Evolutionary conservation across 495 filamentous ascomycete genomes (phyloP).

Genomic region (Pyrenula massariospora): DNA sequence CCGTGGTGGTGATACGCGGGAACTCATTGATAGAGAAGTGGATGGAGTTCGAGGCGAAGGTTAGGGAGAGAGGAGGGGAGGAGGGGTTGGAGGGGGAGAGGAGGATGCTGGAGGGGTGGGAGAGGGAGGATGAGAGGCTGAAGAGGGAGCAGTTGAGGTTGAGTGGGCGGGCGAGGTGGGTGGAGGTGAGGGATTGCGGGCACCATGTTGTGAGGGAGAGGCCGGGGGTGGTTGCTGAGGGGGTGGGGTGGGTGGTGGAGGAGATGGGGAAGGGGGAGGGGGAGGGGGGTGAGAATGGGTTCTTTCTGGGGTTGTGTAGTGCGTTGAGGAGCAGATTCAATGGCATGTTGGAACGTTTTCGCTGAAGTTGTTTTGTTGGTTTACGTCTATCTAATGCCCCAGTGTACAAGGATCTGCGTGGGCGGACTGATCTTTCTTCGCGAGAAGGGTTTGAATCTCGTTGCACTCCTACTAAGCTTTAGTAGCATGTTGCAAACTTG

Average conservation of each 20-base stretch:
- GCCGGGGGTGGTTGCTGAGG: slow-evolving; percentile 33
- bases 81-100: background rate
- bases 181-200: slow-evolving; percentile 31
- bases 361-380: no score
- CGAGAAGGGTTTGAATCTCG: no score
- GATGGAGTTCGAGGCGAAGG: background rate
- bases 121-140: slow-evolving; percentile 22
- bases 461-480: no score
- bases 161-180: slow-evolving; percentile 20
- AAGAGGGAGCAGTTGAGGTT: slow-evolving; percentile 33
- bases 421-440: no score
- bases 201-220: slow-evolving; percentile 36
- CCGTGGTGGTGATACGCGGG: background rate
- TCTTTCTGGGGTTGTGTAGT: no score
- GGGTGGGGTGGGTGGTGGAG: slow-evolving; percentile 34
- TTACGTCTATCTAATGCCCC: no score
- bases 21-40: background rate
- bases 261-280: no score
- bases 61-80: background rate
- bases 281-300: no score
- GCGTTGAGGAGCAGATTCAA: no score
- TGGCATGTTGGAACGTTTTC: no score
- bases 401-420: no score
- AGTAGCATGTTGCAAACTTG: no score
- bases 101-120: slow-evolving; percentile 23